A percentile compares a stretch with the other conserved stretches of the same genome.
Conservation (phyloP, 306 rosid genomes). For the Mimosa bimucronata region DNA sequence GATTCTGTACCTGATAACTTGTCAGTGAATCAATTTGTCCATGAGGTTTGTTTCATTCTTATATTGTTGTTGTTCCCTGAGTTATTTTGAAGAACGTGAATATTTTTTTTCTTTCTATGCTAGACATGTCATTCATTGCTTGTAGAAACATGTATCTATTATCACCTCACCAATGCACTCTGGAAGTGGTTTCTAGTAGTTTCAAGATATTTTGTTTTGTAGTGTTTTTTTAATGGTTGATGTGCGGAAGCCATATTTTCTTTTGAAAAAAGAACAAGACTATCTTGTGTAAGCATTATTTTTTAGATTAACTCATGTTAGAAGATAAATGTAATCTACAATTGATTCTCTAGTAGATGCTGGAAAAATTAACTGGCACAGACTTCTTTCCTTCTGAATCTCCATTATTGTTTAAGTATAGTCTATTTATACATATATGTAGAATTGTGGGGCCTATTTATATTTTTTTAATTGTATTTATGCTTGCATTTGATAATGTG, state of each 20-base stretch:
- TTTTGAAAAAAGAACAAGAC: background rate
- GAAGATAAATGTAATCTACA: slow-evolving; percentile 12
- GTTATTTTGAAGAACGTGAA: slow-evolving; percentile 33
- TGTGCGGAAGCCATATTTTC: background rate
- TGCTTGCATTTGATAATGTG: background rate
- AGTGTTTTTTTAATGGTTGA: background rate
- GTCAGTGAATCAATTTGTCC: slow-evolving; percentile 86
- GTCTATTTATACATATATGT: background rate
- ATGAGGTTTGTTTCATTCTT: slow-evolving; percentile 75
- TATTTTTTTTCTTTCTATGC: slow-evolving; percentile 20
- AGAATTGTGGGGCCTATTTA: background rate
- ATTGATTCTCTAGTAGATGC: slow-evolving; percentile 14
- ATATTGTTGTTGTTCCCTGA: slow-evolving; percentile 29
- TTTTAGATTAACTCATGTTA: slow-evolving; percentile 1
- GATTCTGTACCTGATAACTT: slow-evolving; percentile 91
- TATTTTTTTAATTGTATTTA: background rate
- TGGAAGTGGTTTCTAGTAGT: background rate
- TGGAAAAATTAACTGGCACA: background rate
- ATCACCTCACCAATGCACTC: slow-evolving; percentile 18
- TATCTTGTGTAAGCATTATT: background rate
- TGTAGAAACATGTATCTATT: slow-evolving; percentile 5
- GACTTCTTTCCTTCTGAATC: background rate
- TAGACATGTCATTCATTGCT: slow-evolving; percentile 20
- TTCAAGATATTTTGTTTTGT: slow-evolving; percentile 2
- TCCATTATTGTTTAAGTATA: background rate